These are phyloP conservation scores for Tagetes patula DNA, from an alignment of 129 eudicot genomes.

Conservation along the genomic window DNA sequence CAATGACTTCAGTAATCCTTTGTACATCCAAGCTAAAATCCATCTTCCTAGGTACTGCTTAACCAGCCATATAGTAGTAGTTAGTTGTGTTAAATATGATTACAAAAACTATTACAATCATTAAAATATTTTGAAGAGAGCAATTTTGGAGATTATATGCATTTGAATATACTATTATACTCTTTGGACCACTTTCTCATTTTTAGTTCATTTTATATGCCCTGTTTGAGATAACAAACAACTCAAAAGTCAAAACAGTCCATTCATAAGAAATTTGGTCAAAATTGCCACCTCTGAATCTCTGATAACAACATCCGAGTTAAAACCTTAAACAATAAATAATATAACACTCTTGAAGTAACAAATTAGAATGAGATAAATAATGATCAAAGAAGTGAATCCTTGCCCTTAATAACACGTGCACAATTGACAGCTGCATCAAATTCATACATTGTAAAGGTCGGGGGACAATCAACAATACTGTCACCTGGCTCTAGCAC, in stretches of 20 bases:
- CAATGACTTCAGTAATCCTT: conserved; percentile 51
- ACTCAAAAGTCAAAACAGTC: neutral
- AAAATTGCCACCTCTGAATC: neutral
- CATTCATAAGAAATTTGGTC: neutral
- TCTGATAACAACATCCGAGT: conserved; percentile 14
- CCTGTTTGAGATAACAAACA: neutral
- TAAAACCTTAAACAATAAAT: conserved; percentile 4
- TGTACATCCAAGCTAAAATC: conserved; percentile 80
- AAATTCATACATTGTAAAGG: conserved; percentile 94
- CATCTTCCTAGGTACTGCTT: conserved; percentile 72
- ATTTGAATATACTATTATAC: neutral
- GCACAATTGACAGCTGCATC: conserved; percentile 95
- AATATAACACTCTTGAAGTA: conserved; percentile 2
- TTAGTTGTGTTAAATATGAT: conserved; percentile 7
- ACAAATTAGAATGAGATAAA: conserved; percentile 5
- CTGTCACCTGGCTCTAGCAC: conserved; percentile 91
- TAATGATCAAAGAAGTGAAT: conserved; percentile 10
- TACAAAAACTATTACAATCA: conserved; percentile 1
- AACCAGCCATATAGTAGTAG: conserved; percentile 23
- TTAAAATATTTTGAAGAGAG: neutral
- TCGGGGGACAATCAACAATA: conserved; percentile 92
- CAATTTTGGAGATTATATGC: neutral
- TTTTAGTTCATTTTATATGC: neutral
- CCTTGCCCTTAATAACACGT: conserved; percentile 69
- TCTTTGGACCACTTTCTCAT: neutral